Base-by-base conservation (phyloP, 139 green algal species). In the Pedinophyceae sp. region DNA sequence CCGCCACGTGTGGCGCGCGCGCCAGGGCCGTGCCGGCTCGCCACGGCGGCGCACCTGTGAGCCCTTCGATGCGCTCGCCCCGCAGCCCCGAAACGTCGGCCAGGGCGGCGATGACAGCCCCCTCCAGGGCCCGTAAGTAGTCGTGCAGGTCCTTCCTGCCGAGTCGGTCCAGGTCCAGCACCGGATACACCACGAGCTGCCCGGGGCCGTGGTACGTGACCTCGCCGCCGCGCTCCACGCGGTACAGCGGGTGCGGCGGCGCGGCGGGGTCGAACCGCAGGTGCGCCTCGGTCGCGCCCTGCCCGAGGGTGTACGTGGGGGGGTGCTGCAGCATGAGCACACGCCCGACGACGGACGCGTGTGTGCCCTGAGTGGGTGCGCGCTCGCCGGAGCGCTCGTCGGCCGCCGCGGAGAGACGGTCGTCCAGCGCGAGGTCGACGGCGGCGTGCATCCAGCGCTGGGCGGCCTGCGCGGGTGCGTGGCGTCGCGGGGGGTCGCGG, bases 131-230 rank as follows among this genome's bases (percentile, higher is more conserved):
- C 1, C 79, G 64, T 50, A 91, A 58, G 63, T 90, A 90, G 74
- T 72, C 84, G 67, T 91, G 82, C 52, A 92, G 61, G 61, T 92
- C 82, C 22, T 39, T 50, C 30, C 57, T 28, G 49, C 77, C 55
- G 22, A 30, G 48, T 30, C n/a, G n/a, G n/a, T 49, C 43, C 39
- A 88, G 62, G 63, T 90, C 70, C 27, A 92, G 38, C 18, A 89
- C 76, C 4, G 80, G 80, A 38, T 89, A 89, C 55, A 83, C 13
- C 27, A 89, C 81, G 25, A 89, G 61, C 72, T 87, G 79, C 0
- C 81, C 81, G 2, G 81, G 81, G 7, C 81, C 78, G 61, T 89
- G 81, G 40, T 86, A 86, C 2, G 81, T 89, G 17, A 86, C 80
- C 63, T 89, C 81, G 2, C 81, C 81, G 13, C 80, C 81, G 0